A percentile compares a stretch with the other conserved stretches of the same genome.
These are phyloP conservation scores for Oxytropis ochrocephala DNA, from an alignment of 306 rosid species.

Conservation along the genomic window DNA sequence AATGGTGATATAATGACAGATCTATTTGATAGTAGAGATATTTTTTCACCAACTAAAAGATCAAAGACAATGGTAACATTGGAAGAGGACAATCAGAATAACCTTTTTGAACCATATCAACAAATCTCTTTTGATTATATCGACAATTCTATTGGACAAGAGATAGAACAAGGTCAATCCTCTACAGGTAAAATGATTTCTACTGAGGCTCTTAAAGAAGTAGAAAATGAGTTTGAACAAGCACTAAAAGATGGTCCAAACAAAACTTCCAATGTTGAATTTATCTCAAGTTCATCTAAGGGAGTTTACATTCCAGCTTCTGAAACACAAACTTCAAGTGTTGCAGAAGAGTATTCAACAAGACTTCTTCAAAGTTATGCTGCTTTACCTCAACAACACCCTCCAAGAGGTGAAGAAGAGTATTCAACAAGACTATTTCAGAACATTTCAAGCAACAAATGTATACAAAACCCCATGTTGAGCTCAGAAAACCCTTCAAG, in stretches of 20 bases:
- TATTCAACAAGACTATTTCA: too few relatives aligned
- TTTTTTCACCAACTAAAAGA: background rate
- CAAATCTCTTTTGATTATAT: too few relatives aligned
- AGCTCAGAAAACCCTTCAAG: too few relatives aligned
- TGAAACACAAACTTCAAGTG: background rate
- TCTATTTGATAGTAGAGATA: background rate
- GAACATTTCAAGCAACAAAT: too few relatives aligned
- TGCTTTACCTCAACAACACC: too few relatives aligned
- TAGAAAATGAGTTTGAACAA: background rate
- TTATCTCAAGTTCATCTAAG: too few relatives aligned
- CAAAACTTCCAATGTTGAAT: background rate
- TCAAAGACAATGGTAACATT: background rate
- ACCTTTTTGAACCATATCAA: background rate
- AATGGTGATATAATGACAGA: background rate
- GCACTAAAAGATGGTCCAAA: background rate
- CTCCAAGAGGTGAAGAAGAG: background rate
- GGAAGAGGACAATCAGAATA: background rate
- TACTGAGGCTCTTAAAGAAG: background rate
- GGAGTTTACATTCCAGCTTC: background rate
- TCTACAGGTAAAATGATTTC: background rate
- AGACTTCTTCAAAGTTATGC: too few relatives aligned
- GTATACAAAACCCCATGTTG: too few relatives aligned
- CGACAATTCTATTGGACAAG: background rate
- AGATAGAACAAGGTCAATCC: background rate
- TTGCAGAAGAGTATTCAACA: background rate